These are phyloP conservation scores for Kwoniella bestiolae DNA, from an alignment of 768 basidiomycete species.

Conservation along the genomic window DNA sequence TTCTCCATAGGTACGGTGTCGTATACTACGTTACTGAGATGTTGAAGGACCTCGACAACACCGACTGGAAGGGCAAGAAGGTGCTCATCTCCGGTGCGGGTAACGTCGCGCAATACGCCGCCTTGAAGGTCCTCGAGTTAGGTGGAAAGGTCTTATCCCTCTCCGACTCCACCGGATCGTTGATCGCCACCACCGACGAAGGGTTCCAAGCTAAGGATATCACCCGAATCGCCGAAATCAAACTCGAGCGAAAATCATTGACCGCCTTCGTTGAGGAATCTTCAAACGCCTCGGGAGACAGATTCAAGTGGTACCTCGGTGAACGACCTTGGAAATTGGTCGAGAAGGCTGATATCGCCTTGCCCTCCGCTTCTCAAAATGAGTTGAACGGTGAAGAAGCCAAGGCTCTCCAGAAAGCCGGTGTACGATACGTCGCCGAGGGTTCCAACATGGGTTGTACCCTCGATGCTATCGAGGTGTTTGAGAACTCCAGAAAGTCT, in stretches of 20 bases:
- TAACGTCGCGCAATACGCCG: slow-evolving; percentile 76
- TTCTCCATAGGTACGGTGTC: slow-evolving; percentile 71
- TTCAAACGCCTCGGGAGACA: slow-evolving; percentile 58
- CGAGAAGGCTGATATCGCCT: slow-evolving; percentile 67
- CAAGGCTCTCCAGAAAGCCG: slow-evolving; percentile 70
- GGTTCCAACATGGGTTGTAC: slow-evolving; percentile 81
- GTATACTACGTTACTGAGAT: slow-evolving; percentile 78
- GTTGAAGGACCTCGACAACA: slow-evolving; percentile 65
- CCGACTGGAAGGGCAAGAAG: slow-evolving; percentile 61
- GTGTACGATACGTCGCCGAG: slow-evolving; percentile 72
- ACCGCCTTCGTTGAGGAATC: slow-evolving; percentile 36
- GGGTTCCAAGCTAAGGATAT: slow-evolving; percentile 69
- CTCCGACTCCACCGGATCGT: slow-evolving; percentile 74
- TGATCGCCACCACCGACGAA: slow-evolving; percentile 63
- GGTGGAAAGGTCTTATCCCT: slow-evolving; percentile 72
- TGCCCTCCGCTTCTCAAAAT: slow-evolving; percentile 67
- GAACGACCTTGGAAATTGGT: slow-evolving; percentile 72
- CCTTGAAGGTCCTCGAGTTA: slow-evolving; percentile 76
- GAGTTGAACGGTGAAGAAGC: slow-evolving; percentile 65
- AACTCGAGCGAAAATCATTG: slow-evolving; percentile 54
- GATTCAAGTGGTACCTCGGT: slow-evolving; percentile 59
- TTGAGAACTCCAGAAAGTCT: slow-evolving; percentile 67
- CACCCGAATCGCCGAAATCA: slow-evolving; percentile 56
- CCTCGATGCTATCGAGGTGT: slow-evolving; percentile 71
- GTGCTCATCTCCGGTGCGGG: slow-evolving; percentile 65